phyloP scores from a whole-genome alignment of 2,329 filamentous ascomycete genomes.

The Aspergillus sp. region DNA sequence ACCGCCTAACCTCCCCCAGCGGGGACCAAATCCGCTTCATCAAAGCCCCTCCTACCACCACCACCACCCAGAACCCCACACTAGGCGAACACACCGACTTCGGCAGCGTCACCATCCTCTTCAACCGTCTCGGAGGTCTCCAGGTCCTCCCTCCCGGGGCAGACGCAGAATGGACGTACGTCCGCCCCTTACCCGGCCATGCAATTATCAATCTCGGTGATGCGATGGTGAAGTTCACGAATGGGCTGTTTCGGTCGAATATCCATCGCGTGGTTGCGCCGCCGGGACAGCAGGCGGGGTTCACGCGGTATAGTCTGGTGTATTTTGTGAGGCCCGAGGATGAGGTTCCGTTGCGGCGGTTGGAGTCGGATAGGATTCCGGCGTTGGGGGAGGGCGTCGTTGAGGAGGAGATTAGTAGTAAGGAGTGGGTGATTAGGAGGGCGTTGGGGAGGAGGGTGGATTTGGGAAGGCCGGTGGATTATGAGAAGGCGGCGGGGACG shows the following conservation, averaged over 20 bases:
- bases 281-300: conserved; percentile 49
- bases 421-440: conserved; percentile 46
- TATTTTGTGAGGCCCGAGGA: conserved; percentile 58
- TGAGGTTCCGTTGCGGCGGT: conserved; percentile 45
- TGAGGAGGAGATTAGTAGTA: conserved; percentile 43
- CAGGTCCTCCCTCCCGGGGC: conserved; percentile 52
- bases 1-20: conserved; percentile 45
- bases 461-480: conserved; percentile 38
- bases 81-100: conserved; percentile 60
- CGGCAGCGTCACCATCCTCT: conserved; percentile 57
- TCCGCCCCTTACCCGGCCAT: conserved; percentile 53
- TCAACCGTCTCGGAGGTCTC: conserved; percentile 58
- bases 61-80: conserved; percentile 47
- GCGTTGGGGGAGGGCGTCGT: conserved; percentile 30
- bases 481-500: conserved; percentile 35
- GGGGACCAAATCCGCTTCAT: conserved; percentile 59
- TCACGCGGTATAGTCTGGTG: conserved; percentile 54
- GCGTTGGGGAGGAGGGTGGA: conserved; percentile 41
- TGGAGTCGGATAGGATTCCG: conserved; percentile 41
- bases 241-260: conserved; percentile 43
- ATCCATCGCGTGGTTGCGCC: conserved; percentile 55
- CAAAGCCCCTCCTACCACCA: conserved; percentile 52
- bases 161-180: conserved; percentile 53
- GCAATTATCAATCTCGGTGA: conserved; percentile 49
- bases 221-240: conserved; percentile 48